Base-by-base conservation (phyloP, 805 yeast species). In the Candida dajiaensis region DNA sequence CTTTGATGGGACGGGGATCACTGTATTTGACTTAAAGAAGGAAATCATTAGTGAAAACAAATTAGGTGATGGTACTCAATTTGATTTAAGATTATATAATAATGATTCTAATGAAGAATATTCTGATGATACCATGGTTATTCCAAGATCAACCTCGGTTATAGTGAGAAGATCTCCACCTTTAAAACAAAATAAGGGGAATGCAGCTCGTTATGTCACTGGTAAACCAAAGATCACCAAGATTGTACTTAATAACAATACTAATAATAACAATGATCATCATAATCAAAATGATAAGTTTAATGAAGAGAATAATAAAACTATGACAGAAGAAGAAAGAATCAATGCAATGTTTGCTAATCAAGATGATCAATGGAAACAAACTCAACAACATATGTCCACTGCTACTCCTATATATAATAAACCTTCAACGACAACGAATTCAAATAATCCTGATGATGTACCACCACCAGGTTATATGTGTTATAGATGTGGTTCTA, bases 1-100 rank as follows among this genome's bases (percentile, higher is more conserved):
- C 41, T 94, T 94, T 61, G 99, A 94, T 64, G 99, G 99, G 19
- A 92, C 99, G 0, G 97, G 98, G 25, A 80, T 94, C 38, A 88
- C 96, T 2, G 96, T 90, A 1, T 94, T 92, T 67, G 99, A 94
- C 61, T 70, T 94, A 50, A 94, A 94, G 66, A 81, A 92, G 50
- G 98, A 94, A 56, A 89, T 94, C 43, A 85, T 94, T 38, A 65
- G 75, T 18, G 87, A 81, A 36, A 92, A 90, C 65, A 85, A 81
- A 56, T 71, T 94, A 15, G 89, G 90, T 6, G 83, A 81, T 49
- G 95, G 96, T 1, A 77, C 83, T 3, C 96, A 88, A 60, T 89
- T 90, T 57, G 94, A 88, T 61, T 68, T 94, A 36, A 67, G 77
- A 40, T 59, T 94, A 16, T 85, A 77, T 61, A 85, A 83, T 56